phyloP scores from a whole-genome alignment of 768 basidiomycete genomes.

The Pleurotus pulmonarius region DNA sequence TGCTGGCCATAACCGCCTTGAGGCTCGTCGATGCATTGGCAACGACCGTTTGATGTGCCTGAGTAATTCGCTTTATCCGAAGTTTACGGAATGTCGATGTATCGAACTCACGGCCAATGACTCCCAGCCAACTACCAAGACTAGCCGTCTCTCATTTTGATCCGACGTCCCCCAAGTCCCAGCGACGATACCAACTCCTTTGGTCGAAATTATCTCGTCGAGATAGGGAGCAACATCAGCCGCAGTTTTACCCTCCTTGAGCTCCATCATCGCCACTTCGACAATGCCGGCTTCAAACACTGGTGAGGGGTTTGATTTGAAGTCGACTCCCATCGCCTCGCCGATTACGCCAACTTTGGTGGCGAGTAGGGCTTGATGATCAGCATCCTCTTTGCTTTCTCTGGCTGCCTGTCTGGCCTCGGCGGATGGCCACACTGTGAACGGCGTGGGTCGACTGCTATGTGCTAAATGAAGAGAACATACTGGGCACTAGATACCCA shows the following conservation, averaged over 20 bases:
- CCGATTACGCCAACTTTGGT: background rate
- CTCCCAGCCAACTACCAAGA: conserved; percentile 1
- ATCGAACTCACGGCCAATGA: background rate
- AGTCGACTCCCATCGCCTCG: background rate
- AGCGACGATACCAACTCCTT: background rate
- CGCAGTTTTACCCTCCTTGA: background rate
- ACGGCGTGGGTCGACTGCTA: background rate
- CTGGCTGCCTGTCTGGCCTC: background rate
- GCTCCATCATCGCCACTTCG: background rate
- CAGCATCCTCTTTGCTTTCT: background rate
- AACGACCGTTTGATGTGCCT: background rate
- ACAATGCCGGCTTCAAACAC: background rate
- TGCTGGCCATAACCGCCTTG: background rate
- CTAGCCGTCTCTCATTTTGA: background rate
- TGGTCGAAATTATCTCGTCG: background rate
- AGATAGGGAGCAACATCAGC: background rate
- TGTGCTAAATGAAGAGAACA: background rate
- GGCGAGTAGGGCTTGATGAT: background rate
- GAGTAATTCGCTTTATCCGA: background rate
- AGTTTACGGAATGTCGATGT: background rate
- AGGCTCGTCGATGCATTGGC: background rate
- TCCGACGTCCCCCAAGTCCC: background rate
- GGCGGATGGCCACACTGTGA: background rate
- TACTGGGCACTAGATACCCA: background rate
- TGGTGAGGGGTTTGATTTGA: background rate